Base-by-base conservation (phyloP, 2,329 filamentous ascomycete species). In the Bipolaris cookei region DNA sequence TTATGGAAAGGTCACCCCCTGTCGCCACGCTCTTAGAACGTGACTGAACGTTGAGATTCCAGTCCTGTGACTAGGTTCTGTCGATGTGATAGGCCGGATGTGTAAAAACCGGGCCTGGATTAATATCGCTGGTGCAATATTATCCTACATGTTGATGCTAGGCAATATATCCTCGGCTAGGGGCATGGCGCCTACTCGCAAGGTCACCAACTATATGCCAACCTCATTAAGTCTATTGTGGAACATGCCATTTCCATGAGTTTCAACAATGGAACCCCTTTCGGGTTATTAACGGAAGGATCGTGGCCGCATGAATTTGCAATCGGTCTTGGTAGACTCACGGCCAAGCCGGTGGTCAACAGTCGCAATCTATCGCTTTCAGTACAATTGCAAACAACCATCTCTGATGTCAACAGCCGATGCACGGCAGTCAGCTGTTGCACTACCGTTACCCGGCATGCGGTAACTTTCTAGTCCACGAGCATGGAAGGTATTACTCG, bases 101-200 rank as follows among this genome's bases (percentile, higher is more conserved):
- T 3, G 38, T 16, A 10, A n/a, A 25, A 56, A 51, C 32, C 35
- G 38, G 21, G 37, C 49, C 23, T 21, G 16, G 28, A 43, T 59
- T 49, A 59, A 59, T 56, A 47, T 56, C 49, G 44, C 35, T 30
- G 56, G 37, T 46, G 35, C 42, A 42, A 23, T 37, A 35, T 25
- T 23, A 28, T 48, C 46, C 45, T 50, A 30, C 30, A 51, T 34
- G 34, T 20, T 52, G 45, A 39, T 51, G 54, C 43, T 51, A 47
- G 38, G 38, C 41, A 52, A 54, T 58, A 44, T 51, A 54, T 58
- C 18, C 21, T 60, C 57, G 57, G 54, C 35, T 54, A 39, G 30
- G 52, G 38, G 34, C 35, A 50, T 45, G 25, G 44, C 44, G 44
- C 45, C 45, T 23, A 14, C 32, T 32, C 37, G 38, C 13, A 30